Percentiles rank a stretch among this genome's conserved stretches.
Evolutionary conservation across 352 stramenopile species (phyloP).

Genomic region (Peronospora farinosa): DNA sequence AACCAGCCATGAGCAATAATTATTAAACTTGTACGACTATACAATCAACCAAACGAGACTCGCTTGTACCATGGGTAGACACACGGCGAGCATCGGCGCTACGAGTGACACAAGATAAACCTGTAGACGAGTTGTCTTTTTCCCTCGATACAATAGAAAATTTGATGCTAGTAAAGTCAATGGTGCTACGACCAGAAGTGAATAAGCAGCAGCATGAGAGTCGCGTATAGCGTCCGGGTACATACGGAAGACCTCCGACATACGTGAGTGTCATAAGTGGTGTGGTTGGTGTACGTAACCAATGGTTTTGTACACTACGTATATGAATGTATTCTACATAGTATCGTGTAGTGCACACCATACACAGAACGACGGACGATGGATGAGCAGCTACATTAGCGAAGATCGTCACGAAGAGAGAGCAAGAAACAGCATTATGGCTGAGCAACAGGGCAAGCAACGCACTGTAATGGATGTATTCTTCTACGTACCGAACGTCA

Average conservation of each 20-base stretch:
- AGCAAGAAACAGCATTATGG: slow-evolving; percentile 11
- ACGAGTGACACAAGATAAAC: slow-evolving; percentile 41
- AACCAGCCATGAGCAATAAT: slow-evolving; percentile 4
- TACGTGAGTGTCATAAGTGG: slow-evolving; percentile 4
- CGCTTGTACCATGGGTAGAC: slow-evolving; percentile 29
- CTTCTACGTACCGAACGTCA: slow-evolving; percentile 95
- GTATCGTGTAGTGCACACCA: slow-evolving; percentile 4
- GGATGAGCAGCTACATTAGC: too few relatives aligned
- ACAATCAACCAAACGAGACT: not conserved
- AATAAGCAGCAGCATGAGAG: slow-evolving; percentile 35
- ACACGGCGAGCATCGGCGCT: slow-evolving; percentile 38
- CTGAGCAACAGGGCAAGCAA: slow-evolving; percentile 17
- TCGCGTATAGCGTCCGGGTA: slow-evolving; percentile 45
- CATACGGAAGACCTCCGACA: slow-evolving; percentile 34
- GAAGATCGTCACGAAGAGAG: not conserved
- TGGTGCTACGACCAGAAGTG: slow-evolving; percentile 43
- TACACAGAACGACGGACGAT: too few relatives aligned
- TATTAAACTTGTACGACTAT: not conserved
- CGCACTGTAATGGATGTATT: slow-evolving; percentile 75
- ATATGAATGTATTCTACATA: slow-evolving; percentile 6
- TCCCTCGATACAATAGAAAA: slow-evolving; percentile 33
- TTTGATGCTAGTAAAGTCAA: slow-evolving; percentile 29
- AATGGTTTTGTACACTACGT: slow-evolving; percentile 3
- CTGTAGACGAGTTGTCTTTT: slow-evolving; percentile 36
- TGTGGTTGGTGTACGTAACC: slow-evolving; percentile 3